Evolutionary conservation across 257 asterid genomes (phyloP).

Genomic region (Solanum pinnatisectum): DNA sequence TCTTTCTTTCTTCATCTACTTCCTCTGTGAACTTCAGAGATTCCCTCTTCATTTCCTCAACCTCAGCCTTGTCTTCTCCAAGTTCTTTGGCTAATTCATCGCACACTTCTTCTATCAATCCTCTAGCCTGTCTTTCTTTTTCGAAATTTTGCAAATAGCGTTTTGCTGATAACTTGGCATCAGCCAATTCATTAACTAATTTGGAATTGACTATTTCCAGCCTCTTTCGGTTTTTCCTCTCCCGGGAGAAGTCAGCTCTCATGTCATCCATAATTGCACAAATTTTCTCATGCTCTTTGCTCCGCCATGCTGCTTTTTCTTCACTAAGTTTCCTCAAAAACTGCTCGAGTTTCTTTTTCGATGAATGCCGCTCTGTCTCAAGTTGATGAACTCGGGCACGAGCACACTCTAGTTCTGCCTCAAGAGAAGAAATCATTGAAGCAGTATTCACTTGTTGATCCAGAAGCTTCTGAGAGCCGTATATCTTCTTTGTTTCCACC

Average conservation of each 20-base stretch:
- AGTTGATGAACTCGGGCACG: slow-evolving; percentile 43
- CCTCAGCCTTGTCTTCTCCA: slow-evolving; percentile 53
- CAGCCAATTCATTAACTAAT: slow-evolving; percentile 47
- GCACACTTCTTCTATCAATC: slow-evolving; percentile 61
- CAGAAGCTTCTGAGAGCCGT: slow-evolving; percentile 16
- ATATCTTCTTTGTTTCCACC: slow-evolving; percentile 18
- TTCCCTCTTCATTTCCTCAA: slow-evolving; percentile 51
- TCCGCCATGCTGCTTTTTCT: slow-evolving; percentile 55
- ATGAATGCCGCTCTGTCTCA: slow-evolving; percentile 40
- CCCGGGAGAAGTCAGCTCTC: slow-evolving; percentile 44
- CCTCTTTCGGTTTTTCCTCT: slow-evolving; percentile 47
- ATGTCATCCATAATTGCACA: slow-evolving; percentile 44
- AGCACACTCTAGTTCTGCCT: slow-evolving; percentile 49
- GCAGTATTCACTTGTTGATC: slow-evolving; percentile 23
- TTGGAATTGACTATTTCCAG: slow-evolving; percentile 46
- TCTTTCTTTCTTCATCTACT: slow-evolving; percentile 67
- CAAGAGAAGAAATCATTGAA: slow-evolving; percentile 35
- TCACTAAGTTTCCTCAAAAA: slow-evolving; percentile 52
- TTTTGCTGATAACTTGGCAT: slow-evolving; percentile 39
- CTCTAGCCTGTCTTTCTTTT: slow-evolving; percentile 57
- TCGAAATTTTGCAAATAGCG: slow-evolving; percentile 46
- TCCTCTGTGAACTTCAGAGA: slow-evolving; percentile 43
- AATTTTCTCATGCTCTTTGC: slow-evolving; percentile 59
- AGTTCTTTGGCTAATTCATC: slow-evolving; percentile 68
- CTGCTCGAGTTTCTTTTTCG: slow-evolving; percentile 58